A percentile compares a stretch with the other conserved stretches of the same genome.
These are phyloP conservation scores for Nicotiana knightiana DNA, from an alignment of 257 asterid genomes.

Conservation along the genomic window DNA sequence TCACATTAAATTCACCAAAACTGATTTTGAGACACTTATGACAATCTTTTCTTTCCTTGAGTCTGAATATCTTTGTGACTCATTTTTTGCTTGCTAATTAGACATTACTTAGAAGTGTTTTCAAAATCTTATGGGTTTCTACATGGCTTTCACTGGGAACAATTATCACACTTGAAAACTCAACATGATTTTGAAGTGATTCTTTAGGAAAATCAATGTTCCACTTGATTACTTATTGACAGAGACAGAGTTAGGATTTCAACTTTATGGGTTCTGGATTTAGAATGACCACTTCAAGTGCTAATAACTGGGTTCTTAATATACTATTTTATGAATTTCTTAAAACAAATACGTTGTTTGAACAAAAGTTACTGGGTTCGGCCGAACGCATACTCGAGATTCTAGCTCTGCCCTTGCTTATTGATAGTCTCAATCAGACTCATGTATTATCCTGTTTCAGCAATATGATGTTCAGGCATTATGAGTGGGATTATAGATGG, in stretches of 20 bases:
- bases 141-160: background rate
- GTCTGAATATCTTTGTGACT: background rate
- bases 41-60: background rate
- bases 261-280: no score
- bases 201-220: background rate
- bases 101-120: background rate
- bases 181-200: background rate
- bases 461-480: conserved; percentile 40
- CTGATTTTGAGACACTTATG: background rate
- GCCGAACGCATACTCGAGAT: no score
- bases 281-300: no score
- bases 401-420: no score
- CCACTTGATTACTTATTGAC: background rate
- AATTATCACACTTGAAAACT: background rate
- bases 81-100: background rate
- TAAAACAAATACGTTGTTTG: no score
- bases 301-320: no score
- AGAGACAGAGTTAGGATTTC: no score
- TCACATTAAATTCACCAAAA: background rate
- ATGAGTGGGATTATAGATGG: conserved; percentile 93
- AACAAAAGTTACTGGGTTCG: no score
- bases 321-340: no score
- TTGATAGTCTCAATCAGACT: background rate
- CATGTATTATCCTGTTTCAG: conserved; percentile 27
- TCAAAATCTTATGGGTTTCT: background rate